A percentile compares a stretch with the other conserved stretches of the same genome.
Evolutionary conservation across 2,329 filamentous ascomycete genomes (phyloP).

Genomic region (Sporothrix euskadiensis): DNA sequence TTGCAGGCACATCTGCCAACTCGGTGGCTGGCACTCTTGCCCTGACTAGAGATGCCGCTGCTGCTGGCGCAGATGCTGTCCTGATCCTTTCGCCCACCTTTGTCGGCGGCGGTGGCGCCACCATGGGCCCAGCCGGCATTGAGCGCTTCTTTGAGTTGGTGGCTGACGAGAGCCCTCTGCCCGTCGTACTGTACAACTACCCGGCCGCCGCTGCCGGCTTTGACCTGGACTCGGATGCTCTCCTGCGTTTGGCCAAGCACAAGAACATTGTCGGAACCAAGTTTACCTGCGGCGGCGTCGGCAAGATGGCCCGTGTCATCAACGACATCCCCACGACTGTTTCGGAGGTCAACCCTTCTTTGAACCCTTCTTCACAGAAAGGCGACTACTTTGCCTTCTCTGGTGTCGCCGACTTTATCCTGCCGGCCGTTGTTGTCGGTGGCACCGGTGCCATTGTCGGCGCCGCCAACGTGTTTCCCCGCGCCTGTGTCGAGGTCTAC

Average conservation of each 20-base stretch:
- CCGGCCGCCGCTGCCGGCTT: slow-evolving; percentile 81
- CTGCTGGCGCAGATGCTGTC: slow-evolving; percentile 74
- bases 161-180: slow-evolving; percentile 71
- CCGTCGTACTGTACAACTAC: slow-evolving; percentile 85
- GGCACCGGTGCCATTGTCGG: slow-evolving; percentile 86
- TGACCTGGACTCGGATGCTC: slow-evolving; percentile 83
- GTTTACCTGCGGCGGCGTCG: slow-evolving; percentile 87
- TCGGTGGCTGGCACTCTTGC: slow-evolving; percentile 78
- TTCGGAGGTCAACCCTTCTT: slow-evolving; percentile 50
- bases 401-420: slow-evolving; percentile 81
- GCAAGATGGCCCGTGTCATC: slow-evolving; percentile 75
- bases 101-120: slow-evolving; percentile 61
- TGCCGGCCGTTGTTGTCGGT: slow-evolving; percentile 74
- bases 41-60: slow-evolving; percentile 65
- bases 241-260: slow-evolving; percentile 75
- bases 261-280: slow-evolving; percentile 85
- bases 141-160: slow-evolving; percentile 59
- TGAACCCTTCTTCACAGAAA: slow-evolving; percentile 43
- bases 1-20: slow-evolving; percentile 77
- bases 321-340: not conserved
- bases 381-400: slow-evolving; percentile 80
- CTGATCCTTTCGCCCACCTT: slow-evolving; percentile 79
- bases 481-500: slow-evolving; percentile 75
- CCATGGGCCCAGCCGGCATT: slow-evolving; percentile 71
- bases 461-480: slow-evolving; percentile 79